Evolutionary conservation across 306 rosid species (phyloP).

Genomic region (Inga oerstediana): DNA sequence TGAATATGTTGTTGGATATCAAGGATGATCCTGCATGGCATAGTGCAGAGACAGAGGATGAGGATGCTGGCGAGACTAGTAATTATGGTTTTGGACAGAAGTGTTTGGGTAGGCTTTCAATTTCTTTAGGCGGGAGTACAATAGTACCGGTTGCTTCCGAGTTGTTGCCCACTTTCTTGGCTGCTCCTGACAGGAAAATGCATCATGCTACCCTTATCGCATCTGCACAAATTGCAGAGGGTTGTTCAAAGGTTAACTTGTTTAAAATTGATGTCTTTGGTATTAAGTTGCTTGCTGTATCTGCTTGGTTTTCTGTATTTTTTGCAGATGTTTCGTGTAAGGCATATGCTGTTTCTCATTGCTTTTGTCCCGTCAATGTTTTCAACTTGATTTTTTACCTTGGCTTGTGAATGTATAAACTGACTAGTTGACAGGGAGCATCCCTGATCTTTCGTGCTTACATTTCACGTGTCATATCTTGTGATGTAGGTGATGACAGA

Average conservation of each 20-base stretch:
- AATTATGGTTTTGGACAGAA: constrained; percentile 71
- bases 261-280: background rate
- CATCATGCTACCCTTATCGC: constrained; percentile 73
- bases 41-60: constrained; percentile 50
- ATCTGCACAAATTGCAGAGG: constrained; percentile 75
- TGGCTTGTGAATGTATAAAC: background rate
- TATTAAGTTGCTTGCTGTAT: background rate
- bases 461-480: background rate
- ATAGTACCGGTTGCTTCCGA: constrained; percentile 70
- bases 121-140: constrained; percentile 65
- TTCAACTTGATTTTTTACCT: constrained; percentile 13
- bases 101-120: constrained; percentile 70
- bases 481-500: constrained; percentile 39
- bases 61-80: constrained; percentile 66
- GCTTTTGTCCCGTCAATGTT: background rate
- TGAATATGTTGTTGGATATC: constrained; percentile 65
- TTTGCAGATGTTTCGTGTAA: background rate
- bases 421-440: background rate
- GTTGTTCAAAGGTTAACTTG: constrained; percentile 62
- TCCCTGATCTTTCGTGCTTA: background rate
- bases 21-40: constrained; percentile 72
- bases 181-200: constrained; percentile 75
- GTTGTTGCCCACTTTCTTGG: constrained; percentile 53
- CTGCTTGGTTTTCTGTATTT: background rate
- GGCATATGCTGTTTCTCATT: background rate